Base-by-base conservation (phyloP, 352 stramenopile species). In the Phytophthora citrophthora region DNA sequence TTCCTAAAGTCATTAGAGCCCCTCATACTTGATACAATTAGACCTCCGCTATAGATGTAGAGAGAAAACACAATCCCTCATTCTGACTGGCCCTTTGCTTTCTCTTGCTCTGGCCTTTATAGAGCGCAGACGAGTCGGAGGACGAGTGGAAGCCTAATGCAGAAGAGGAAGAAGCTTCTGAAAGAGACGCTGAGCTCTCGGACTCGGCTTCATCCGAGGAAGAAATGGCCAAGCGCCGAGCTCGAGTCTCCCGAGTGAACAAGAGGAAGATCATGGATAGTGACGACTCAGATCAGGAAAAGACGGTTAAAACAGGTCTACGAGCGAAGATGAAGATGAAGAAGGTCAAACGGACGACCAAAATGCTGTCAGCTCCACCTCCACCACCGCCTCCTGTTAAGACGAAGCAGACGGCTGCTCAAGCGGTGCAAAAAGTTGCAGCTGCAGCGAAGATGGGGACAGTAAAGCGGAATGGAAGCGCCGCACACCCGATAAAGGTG, bases 261-360 rank as follows among this genome's bases (percentile, higher is more conserved):
- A 91, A 90, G 72, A 72, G 81, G 26, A 83, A 81, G 26, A 62
- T 73, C 27, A 69, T 89, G 27, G 68, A 81, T 23, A 88, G 77
- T 57, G 79, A 89, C 53, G 81, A 74, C 56, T 90, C 77, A 0
- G 82, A 81, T 18, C 54, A 79, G 11, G 72, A 85, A 12, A 67
- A 77, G 16, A 45, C 36, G 18, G 11, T 27, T 5, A 31, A 47
- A 20, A 11, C n/a, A 43, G 26, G 32, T 5, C 13, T 46, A 26
- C 49, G 27, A 0, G 27, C 57, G 7, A 72, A 66, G 24, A 62
- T 66, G 41, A 77, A 79, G 44, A 50, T 47, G 43, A 74, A 72
- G 48, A 79, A 61, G 36, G 40, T 52, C 2, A 72, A 74, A 49
- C 51, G 46, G 5, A 53, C 63, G 15, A 70, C 46, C 5, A 62